A percentile compares a stretch with the other conserved stretches of the same genome.
Evolutionary conservation across 2,329 filamentous ascomycete genomes (phyloP).

Genomic region (Pleurostoma richardsiae): DNA sequence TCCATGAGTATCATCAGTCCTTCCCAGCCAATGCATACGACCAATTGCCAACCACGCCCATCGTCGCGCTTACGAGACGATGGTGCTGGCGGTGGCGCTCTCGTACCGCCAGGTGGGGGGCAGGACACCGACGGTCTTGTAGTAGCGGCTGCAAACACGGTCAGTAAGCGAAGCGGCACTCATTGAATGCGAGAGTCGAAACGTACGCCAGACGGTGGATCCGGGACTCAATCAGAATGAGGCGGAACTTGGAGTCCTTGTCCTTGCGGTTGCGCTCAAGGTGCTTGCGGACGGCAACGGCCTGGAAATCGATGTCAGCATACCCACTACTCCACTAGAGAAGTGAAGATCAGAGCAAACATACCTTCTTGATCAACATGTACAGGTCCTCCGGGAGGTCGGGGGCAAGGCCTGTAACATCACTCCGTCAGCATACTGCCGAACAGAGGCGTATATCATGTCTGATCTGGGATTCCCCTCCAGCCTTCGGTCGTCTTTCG

Average conservation of each 20-base stretch:
- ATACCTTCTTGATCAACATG: slow-evolving; percentile 99
- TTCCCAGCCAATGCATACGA: slow-evolving; percentile 11
- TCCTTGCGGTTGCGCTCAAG: slow-evolving; percentile 99
- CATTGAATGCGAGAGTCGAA: too few relatives aligned
- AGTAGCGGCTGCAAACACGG: slow-evolving; percentile 58
- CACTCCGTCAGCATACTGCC: slow-evolving; percentile 91
- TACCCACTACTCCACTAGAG: not conserved
- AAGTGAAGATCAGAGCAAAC: slow-evolving; percentile 8
- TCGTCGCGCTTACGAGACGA: slow-evolving; percentile 69
- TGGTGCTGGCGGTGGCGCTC: slow-evolving; percentile 90
- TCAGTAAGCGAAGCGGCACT: slow-evolving; percentile 35
- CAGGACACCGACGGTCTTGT: slow-evolving; percentile 87
- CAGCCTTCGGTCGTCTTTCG: slow-evolving; percentile 1
- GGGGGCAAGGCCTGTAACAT: slow-evolving; percentile 91
- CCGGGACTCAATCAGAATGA: slow-evolving; percentile 99
- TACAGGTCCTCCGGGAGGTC: slow-evolving; percentile 99
- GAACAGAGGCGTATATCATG: slow-evolving; percentile 68
- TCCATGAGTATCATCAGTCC: slow-evolving; percentile 1
- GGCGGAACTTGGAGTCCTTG: slow-evolving; percentile 99
- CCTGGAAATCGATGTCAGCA: slow-evolving; percentile 41
- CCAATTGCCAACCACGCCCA: slow-evolving; percentile 18
- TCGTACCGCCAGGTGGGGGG: slow-evolving; percentile 99
- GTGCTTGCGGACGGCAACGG: slow-evolving; percentile 98
- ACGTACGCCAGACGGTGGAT: slow-evolving; percentile 86
- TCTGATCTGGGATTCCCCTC: not conserved